phyloP scores from a whole-genome alignment of 345 rosid species.

The Alliaria petiolata region DNA sequence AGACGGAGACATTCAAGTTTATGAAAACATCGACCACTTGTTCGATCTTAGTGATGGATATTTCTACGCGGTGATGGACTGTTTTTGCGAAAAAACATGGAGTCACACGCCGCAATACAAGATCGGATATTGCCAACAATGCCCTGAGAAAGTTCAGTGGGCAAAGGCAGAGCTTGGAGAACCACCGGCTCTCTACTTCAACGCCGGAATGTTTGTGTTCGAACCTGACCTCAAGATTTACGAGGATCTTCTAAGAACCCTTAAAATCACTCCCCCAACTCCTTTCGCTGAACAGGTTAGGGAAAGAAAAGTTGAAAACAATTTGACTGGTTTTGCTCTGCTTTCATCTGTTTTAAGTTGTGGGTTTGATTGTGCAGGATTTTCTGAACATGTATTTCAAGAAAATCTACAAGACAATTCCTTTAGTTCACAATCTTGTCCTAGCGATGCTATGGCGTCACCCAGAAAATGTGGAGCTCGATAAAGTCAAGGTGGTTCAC shows the following conservation, averaged over 20 bases:
- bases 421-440: slow-evolving; percentile 61
- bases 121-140: slow-evolving; percentile 89
- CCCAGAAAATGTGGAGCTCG: slow-evolving; percentile 78
- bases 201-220: slow-evolving; percentile 84
- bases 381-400: slow-evolving; percentile 76
- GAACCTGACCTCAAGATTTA: slow-evolving; percentile 61
- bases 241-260: slow-evolving; percentile 38
- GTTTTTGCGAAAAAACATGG: slow-evolving; percentile 92
- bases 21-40: slow-evolving; percentile 71
- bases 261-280: slow-evolving; percentile 54
- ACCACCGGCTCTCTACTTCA: slow-evolving; percentile 75
- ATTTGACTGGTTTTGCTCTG: not conserved
- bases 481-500: slow-evolving; percentile 71
- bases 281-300: slow-evolving; percentile 87
- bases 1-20: slow-evolving; percentile 86
- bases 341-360: not conserved
- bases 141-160: slow-evolving; percentile 72
- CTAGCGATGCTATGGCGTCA: slow-evolving; percentile 96
- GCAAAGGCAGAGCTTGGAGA: slow-evolving; percentile 47
- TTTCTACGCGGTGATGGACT: slow-evolving; percentile 84
- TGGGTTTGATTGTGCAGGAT: slow-evolving; percentile 38
- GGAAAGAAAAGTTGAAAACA: too few species aligned
- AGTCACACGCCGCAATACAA: slow-evolving; percentile 63
- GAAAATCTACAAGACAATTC: slow-evolving; percentile 67
- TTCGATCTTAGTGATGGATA: slow-evolving; percentile 63